Percentiles rank a stretch among this genome's conserved stretches.
phyloP scores from a whole-genome alignment of 306 rosid species.

The Pyrus pyrifolia region DNA sequence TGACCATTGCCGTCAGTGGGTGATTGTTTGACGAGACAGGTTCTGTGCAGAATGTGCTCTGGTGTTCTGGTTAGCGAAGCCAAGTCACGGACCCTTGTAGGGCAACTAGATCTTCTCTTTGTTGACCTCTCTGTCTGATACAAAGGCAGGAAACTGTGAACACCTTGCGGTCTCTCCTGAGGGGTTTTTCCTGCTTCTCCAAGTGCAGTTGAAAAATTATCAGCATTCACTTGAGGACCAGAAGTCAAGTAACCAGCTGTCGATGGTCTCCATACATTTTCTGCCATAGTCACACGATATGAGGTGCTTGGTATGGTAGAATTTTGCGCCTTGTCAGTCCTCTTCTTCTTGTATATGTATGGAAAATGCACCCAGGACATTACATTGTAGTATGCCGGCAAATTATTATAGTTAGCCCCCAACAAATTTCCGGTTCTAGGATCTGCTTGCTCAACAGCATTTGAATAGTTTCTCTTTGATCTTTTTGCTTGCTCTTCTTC shows the following conservation, averaged over 20 bases:
- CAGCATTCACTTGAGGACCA: neutral
- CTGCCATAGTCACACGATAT: slow-evolving; percentile 2
- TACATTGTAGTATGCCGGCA: slow-evolving; percentile 8
- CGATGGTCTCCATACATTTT: slow-evolving; percentile 5
- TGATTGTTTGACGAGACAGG: slow-evolving; percentile 19
- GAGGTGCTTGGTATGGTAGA: slow-evolving; percentile 8
- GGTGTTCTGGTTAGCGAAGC: slow-evolving; percentile 30
- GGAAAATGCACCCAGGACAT: slow-evolving; percentile 7
- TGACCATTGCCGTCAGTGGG: slow-evolving; percentile 11
- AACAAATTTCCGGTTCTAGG: neutral
- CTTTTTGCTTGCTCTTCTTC: slow-evolving; percentile 19
- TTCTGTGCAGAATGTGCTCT: slow-evolving; percentile 16
- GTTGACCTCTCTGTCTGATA: slow-evolving; percentile 13
- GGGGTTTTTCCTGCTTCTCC: neutral
- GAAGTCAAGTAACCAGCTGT: neutral
- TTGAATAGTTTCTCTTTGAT: slow-evolving; percentile 6
- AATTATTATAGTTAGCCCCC: slow-evolving; percentile 9
- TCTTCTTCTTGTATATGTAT: slow-evolving; percentile 19
- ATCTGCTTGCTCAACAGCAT: neutral
- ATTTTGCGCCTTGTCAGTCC: slow-evolving; percentile 18
- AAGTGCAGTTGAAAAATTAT: neutral
- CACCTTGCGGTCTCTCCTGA: slow-evolving; percentile 9
- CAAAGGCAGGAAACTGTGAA: slow-evolving; percentile 9
- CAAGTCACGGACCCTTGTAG: slow-evolving; percentile 24
- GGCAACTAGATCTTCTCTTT: slow-evolving; percentile 50